Base-by-base conservation (phyloP, 2,329 filamentous ascomycete species). In the Trichoderma lentiforme region DNA sequence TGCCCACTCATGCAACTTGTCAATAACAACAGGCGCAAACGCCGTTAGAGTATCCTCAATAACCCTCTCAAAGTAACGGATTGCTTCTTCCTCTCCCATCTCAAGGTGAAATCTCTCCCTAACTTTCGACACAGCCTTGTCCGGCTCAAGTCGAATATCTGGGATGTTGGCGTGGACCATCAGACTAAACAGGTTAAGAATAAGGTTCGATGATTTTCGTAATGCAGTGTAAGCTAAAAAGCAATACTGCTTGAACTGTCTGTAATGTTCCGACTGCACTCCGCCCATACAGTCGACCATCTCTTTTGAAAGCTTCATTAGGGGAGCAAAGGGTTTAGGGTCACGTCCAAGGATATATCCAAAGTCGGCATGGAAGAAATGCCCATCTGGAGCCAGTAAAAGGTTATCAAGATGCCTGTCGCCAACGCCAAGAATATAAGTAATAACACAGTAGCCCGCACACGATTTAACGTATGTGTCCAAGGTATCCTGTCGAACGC, bases 251-350 rank as follows among this genome's bases (percentile, higher is more conserved):
- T 96, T 96, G 83, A 99, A 99, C 68, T 92, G 89, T 57, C 91
- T 86, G 81, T 97, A 99, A 74, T 97, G 91, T 26, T 93, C 89
- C 4, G 92, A 94, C 39, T 88, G 87, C 8, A 91, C 87, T 14
- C 96, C 96, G 53, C 97, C 97, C 94, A 99, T 98, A 74, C 95
- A 96, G 78, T 99, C 96, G 4, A 98, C 93, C 96, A 99, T 99
- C 79, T 99, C 95, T 76, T 95, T 95, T 79, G 92, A 95, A 9
- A 99, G 89, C 81, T 99, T 99, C 91, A 99, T 97, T 67, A 95
- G 90, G 0, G 96, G 96, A 0, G 96, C 95, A 79, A 99, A 98
- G 0, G 96, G 96, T 79, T 99, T 99, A 0, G 96, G 96, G 76
- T 99, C 96, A 53, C 96, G 93, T 21, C 96, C 96, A 1, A 99